Evolutionary conservation across 176 grass and related monocot genomes (phyloP).

Genomic region (Carex parvula): DNA sequence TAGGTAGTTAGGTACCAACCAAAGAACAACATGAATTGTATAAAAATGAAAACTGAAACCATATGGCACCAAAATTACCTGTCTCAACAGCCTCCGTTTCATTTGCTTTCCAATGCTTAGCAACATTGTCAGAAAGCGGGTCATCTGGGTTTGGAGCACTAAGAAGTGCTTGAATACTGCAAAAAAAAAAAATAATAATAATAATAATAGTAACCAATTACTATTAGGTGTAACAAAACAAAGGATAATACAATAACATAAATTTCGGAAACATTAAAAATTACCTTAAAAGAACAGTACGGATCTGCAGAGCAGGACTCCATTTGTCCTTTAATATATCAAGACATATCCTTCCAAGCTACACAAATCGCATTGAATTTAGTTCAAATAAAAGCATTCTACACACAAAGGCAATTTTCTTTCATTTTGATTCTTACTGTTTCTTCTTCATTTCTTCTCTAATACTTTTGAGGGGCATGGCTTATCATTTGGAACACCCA

Average conservation of each 20-base stretch:
- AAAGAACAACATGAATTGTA: background rate
- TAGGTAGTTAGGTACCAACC: background rate
- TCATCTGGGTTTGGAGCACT: constrained; percentile 98
- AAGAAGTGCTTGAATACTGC: constrained; percentile 73
- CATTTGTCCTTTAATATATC: constrained; percentile 97
- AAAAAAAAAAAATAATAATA: constrained; percentile 18
- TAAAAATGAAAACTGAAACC: background rate
- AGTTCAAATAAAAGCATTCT: constrained; percentile 29
- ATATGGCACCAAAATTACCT: background rate
- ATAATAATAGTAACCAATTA: background rate
- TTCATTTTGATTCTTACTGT: no score
- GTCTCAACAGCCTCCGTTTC: constrained; percentile 48
- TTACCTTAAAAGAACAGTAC: constrained; percentile 85
- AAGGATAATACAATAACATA: constrained; percentile 10
- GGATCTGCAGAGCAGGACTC: constrained; percentile 87
- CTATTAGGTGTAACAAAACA: constrained; percentile 9
- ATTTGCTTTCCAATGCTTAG: constrained; percentile 96
- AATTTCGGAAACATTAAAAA: constrained; percentile 1
- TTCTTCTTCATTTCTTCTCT: no score
- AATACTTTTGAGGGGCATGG: no score
- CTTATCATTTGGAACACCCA: background rate
- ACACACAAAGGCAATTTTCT: background rate
- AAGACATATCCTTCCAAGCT: constrained; percentile 98
- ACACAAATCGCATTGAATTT: background rate
- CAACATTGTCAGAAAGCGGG: constrained; percentile 93